Evolutionary conservation across 2,329 filamentous ascomycete genomes (phyloP), one percentile per base, ranked within the genome.

Genomic region (Trichophyton equinum): DNA sequence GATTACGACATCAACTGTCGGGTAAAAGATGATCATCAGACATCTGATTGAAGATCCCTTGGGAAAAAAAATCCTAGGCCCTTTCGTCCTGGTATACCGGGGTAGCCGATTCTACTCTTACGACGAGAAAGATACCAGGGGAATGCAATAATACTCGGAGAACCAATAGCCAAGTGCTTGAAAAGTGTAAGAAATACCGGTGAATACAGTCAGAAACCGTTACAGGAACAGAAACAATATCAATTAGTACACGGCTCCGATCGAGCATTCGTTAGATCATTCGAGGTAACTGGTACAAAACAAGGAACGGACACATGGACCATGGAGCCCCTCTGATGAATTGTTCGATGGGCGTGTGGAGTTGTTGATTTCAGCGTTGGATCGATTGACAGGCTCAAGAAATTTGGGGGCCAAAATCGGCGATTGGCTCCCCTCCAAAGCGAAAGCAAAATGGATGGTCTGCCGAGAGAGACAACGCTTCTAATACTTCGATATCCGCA

Each of bases 341-440:
- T 55, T 33, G 3, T n/a, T 33, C 51, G 15, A 36, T 55, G 15
- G 15, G 5, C 46, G 25, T 22, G 46, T 55, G 51, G 51, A 55
- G 13, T 15, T 20, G 27, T 36, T 5, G 51, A 55, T n/a, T 18
- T 15, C 18, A 27, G 49, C 36, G 51, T 30, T 36, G 27, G 51
- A 22, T 27, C 27, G 27, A 36, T 33, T 33, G 51, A 55, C 25
- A 55, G 51, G 27, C 27, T 20, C 11, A 55, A 36, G 27, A 15
- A 30, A 11, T 55, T 55, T 55, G 51, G 51, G 51, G 51, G 51
- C 51, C 51, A 55, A 55, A 55, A 55, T 36, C 30, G 13, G 8
- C 51, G 27, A 55, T 55, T 55, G 51, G 51, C 51, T 38, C 51
- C 18, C 27, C 25, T 36, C 51, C 51, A 55, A n/a, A 20, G 51